Conservation (phyloP, 2,329 filamentous ascomycete species). For the Aureobasidium sp. region DNA sequence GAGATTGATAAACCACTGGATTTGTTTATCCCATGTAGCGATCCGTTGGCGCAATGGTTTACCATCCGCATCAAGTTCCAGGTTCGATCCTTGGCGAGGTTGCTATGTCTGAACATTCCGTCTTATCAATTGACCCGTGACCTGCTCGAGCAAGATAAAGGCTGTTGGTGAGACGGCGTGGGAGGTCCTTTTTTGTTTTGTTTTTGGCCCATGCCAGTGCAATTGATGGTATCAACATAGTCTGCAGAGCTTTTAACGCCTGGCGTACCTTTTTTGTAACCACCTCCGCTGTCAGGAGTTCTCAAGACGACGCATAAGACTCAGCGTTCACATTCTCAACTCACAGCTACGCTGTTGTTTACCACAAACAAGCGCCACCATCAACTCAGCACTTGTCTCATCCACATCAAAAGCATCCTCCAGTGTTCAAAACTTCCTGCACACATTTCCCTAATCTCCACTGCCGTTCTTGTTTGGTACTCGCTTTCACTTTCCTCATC, state of each 20-base stretch:
- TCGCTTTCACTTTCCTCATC: no score
- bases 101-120: conserved; percentile 4
- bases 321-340: neutral
- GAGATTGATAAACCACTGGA: neutral
- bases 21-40: neutral
- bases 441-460: no score
- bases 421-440: neutral
- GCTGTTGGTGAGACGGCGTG: neutral
- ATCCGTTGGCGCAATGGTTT: conserved; percentile 5
- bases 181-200: conserved; percentile 16
- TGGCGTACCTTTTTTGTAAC: no score
- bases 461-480: no score
- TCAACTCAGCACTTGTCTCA: neutral
- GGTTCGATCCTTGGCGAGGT: conserved; percentile 14
- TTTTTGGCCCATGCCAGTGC: no score
- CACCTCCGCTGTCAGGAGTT: no score
- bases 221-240: neutral
- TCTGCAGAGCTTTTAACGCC: no score
- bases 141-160: neutral
- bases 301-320: neutral
- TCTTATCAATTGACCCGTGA: neutral
- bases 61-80: neutral
- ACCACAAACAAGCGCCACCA: neutral
- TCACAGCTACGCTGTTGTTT: neutral
- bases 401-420: neutral